Evolutionary conservation across 805 yeast species (phyloP).

Genomic region (Hanseniaspora mollemarum): DNA sequence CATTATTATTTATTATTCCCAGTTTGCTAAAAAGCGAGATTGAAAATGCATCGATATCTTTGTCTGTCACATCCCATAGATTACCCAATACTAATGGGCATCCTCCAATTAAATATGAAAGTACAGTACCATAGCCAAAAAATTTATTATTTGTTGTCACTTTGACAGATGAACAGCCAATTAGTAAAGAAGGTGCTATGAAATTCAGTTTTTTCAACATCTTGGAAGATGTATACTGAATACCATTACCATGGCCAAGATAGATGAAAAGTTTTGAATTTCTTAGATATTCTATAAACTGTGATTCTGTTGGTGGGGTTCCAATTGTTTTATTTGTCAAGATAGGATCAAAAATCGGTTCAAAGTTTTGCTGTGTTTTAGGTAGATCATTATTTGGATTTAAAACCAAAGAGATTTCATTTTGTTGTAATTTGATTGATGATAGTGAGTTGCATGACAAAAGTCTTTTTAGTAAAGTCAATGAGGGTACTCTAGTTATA

Average conservation of each 20-base stretch:
- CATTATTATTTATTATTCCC: constrained; percentile 40
- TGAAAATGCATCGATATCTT: constrained; percentile 78
- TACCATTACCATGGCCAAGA: constrained; percentile 97
- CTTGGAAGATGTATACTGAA: constrained; percentile 47
- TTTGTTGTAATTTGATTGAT: constrained; percentile 21
- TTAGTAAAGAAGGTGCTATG: constrained; percentile 51
- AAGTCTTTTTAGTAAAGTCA: constrained; percentile 34
- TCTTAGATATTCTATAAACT: constrained; percentile 36
- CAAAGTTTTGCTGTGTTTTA: constrained; percentile 52
- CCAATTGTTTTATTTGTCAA: constrained; percentile 22
- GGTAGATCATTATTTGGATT: constrained; percentile 74
- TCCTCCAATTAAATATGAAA: constrained; percentile 67
- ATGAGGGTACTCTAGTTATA: constrained; percentile 66
- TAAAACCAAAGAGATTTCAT: constrained; percentile 48
- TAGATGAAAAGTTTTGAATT: constrained; percentile 50
- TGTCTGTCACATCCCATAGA: constrained; percentile 95
- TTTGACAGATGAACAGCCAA: constrained; percentile 87
- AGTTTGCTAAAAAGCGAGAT: constrained; percentile 48
- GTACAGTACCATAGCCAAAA: constrained; percentile 66
- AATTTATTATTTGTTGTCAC: constrained; percentile 46
- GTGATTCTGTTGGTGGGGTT: constrained; percentile 45
- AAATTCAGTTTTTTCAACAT: constrained; percentile 38
- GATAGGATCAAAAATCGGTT: constrained; percentile 31
- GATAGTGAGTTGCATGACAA: constrained; percentile 22
- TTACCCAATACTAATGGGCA: constrained; percentile 75